Evolutionary conservation across 306 rosid species (phyloP), one percentile per base, ranked within the genome.

Genomic region (Astragalus glycyphyllos): DNA sequence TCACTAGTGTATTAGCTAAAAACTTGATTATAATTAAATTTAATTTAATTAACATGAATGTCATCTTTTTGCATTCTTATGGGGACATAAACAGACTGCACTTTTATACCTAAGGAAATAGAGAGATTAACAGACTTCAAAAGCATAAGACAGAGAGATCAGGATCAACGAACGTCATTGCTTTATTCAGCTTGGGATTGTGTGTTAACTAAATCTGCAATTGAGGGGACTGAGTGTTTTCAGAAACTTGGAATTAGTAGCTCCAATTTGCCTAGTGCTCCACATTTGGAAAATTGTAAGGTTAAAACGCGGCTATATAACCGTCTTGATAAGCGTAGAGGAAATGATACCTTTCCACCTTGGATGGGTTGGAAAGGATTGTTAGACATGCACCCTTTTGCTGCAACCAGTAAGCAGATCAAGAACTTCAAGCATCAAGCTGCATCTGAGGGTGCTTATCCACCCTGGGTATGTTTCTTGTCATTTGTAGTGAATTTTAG

Each of bases 281-380:
- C 98, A 5, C 98, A 94, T 82, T 83, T 94, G 65, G 97, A 90
- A 58, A 81, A 90, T 29, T 94, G 98, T 84, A 79, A 79, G 81
- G 46, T 32, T 78, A 87, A 70, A 77, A 61, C 74, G n/a, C 59
- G 32, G 75, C 74, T 76, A 20, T 86, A 87, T 46, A 65, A 50
- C 15, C 78, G 15, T 53, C 80, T 84, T 0, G 87, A 93, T 76
- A 78, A 73, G 76, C 88, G 73, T 10, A 40, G 45, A n/a, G 79
- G 76, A 20, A 86, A 77, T 0, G 85, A 79, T 69, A 84, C 57
- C 23, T 83, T 84, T 73, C 92, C 89, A 1, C 88, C 89, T 26
- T 92, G 98, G 98, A 85, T 84, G 10, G 76, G 78, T 73, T 86
- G 96, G 98, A 89, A 87, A 77, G 91, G 96, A 4, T 42, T 63